A percentile compares a stretch with the other conserved stretches of the same genome.
phyloP scores from a whole-genome alignment of 1,284 basidiomycete genomes.

The Peniophora sp. region DNA sequence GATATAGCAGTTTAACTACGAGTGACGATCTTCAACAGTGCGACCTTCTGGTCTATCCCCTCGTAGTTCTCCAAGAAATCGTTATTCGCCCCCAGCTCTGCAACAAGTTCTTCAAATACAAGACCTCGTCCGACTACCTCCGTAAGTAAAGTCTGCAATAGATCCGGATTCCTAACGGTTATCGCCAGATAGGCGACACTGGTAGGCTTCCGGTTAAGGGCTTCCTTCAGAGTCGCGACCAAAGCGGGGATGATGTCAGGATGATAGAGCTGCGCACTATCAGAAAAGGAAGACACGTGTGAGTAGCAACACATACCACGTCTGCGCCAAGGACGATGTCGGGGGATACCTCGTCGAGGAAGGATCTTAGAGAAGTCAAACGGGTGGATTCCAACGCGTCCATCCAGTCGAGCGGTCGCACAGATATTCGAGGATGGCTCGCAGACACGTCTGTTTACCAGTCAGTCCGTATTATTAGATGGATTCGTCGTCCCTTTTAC shows the following conservation, averaged over 20 bases:
- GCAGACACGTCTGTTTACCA: slow-evolving; percentile 40
- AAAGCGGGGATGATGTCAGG: slow-evolving; percentile 53
- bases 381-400: slow-evolving; percentile 35
- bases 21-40: not conserved
- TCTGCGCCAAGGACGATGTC: slow-evolving; percentile 67
- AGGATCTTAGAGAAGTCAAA: slow-evolving; percentile 14
- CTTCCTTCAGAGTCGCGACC: slow-evolving; percentile 40
- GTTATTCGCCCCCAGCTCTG: not conserved
- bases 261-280: slow-evolving; percentile 53
- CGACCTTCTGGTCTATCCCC: slow-evolving; percentile 8
- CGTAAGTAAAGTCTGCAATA: slow-evolving; percentile 30
- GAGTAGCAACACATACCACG: slow-evolving; percentile 34
- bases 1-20: too few relatives aligned
- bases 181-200: slow-evolving; percentile 47
- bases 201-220: slow-evolving; percentile 23
- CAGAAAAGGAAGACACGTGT: not conserved
- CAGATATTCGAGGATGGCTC: slow-evolving; percentile 34
- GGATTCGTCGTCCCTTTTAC: slow-evolving; percentile 22
- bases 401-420: slow-evolving; percentile 53
- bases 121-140: slow-evolving; percentile 24
- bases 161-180: slow-evolving; percentile 42
- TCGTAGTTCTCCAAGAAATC: slow-evolving; percentile 9
- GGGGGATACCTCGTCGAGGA: slow-evolving; percentile 35
- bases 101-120: slow-evolving; percentile 3
- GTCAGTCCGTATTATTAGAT: slow-evolving; percentile 1